Percentiles rank a stretch among this genome's conserved stretches.
phyloP scores from a whole-genome alignment of 2,329 filamentous ascomycete species.

The Aspergillus pseudoviridinutans region DNA sequence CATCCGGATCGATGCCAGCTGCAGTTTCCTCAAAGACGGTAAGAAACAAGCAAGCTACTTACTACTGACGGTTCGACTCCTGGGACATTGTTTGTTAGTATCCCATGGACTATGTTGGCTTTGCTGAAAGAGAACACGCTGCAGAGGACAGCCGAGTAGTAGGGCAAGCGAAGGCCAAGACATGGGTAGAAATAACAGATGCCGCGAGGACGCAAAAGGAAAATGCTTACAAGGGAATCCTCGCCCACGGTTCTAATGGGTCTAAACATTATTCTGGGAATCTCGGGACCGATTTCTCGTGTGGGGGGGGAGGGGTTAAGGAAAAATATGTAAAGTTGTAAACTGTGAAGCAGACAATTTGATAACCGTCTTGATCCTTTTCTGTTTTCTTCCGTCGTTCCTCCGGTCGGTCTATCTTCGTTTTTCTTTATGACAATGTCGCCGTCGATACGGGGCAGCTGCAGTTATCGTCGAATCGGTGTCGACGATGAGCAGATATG shows the following conservation, averaged over 20 bases:
- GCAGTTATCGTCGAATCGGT: neutral
- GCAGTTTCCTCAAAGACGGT: neutral
- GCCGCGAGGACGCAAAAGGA: neutral
- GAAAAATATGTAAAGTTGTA: neutral
- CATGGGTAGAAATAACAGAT: neutral
- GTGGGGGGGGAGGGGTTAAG: slow-evolving; percentile 8
- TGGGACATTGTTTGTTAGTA: slow-evolving; percentile 22
- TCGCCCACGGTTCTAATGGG: slow-evolving; percentile 2
- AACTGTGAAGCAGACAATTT: neutral
- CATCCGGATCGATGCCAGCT: neutral
- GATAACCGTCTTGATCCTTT: neutral
- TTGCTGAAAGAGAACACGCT: neutral
- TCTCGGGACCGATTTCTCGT: neutral
- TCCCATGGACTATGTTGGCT: slow-evolving; percentile 9
- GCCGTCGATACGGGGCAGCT: neutral
- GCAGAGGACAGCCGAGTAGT: neutral
- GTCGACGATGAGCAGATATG: neutral
- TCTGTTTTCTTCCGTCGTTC: neutral
- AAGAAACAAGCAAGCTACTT: slow-evolving; percentile 9
- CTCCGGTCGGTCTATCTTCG: neutral
- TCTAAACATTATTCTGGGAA: slow-evolving; percentile 6
- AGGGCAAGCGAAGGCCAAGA: neutral
- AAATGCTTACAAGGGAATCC: slow-evolving; percentile 5
- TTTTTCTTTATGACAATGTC: neutral
- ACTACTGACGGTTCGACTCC: slow-evolving; percentile 24